phyloP scores from a whole-genome alignment of 2,329 filamentous ascomycete genomes.

The Ophiostoma perfectum region DNA sequence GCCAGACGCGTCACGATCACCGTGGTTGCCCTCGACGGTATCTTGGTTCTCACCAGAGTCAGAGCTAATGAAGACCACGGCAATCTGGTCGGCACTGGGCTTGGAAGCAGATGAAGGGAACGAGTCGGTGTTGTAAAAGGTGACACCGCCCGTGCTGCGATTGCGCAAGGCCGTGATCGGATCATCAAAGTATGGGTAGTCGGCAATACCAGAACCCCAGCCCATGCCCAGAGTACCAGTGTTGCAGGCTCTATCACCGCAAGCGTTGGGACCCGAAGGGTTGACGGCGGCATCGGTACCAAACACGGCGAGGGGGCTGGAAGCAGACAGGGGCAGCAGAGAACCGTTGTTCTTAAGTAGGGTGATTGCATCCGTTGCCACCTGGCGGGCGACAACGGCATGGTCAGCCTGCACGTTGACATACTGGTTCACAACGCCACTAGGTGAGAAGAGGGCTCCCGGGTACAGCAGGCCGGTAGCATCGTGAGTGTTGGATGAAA shows the following conservation, averaged over 20 bases:
- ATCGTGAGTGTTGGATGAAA: constrained; percentile 51
- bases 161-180: constrained; percentile 57
- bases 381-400: constrained; percentile 47
- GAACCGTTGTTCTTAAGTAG: constrained; percentile 60
- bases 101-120: constrained; percentile 53
- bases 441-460: constrained; percentile 53
- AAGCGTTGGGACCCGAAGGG: constrained; percentile 59
- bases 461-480: constrained; percentile 52
- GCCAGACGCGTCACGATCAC: constrained; percentile 52
- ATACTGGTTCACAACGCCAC: constrained; percentile 62
- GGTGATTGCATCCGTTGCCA: constrained; percentile 54
- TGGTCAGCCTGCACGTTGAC: constrained; percentile 58
- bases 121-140: constrained; percentile 54
- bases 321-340: constrained; percentile 44
- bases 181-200: constrained; percentile 60
- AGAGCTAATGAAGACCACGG: constrained; percentile 60
- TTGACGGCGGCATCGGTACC: constrained; percentile 59
- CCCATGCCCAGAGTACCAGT: constrained; percentile 61
- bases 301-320: constrained; percentile 58
- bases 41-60: constrained; percentile 62
- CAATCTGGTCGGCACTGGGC: constrained; percentile 40
- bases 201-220: constrained; percentile 57
- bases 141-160: constrained; percentile 49
- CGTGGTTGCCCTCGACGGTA: constrained; percentile 47
- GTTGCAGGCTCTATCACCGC: constrained; percentile 56